Evolutionary conservation across 176 grass and related monocot species (phyloP).

Genomic region (Urochloa ruziziensis): DNA sequence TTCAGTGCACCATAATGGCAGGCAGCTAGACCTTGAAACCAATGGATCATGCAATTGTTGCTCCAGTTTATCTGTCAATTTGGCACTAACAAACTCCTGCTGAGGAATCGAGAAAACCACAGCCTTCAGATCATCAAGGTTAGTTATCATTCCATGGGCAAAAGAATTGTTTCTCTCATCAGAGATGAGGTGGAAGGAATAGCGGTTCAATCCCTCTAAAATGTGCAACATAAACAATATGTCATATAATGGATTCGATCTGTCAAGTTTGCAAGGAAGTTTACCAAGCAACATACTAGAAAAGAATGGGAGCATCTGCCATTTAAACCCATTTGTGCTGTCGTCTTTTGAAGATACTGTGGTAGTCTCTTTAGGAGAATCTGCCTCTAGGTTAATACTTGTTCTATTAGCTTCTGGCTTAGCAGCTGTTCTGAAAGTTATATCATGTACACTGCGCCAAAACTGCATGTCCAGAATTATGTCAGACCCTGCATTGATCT

Average conservation of each 20-base stretch:
- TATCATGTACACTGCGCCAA: constrained; percentile 64
- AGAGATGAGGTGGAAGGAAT: constrained; percentile 52
- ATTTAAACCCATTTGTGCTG: constrained; percentile 48
- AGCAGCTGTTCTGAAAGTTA: constrained; percentile 65
- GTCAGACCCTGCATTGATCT: constrained; percentile 72
- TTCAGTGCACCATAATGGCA: constrained; percentile 88
- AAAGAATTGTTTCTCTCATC: constrained; percentile 65
- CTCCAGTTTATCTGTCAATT: constrained; percentile 96
- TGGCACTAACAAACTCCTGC: constrained; percentile 76
- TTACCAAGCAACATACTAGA: constrained; percentile 66
- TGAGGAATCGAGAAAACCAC: constrained; percentile 61
- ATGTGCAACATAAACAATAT: constrained; percentile 91
- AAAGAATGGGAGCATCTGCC: constrained; percentile 67
- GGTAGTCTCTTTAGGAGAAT: constrained; percentile 13
- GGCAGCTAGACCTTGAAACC: constrained; percentile 55
- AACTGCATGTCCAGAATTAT: constrained; percentile 78
- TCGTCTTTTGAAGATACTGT: constrained; percentile 26
- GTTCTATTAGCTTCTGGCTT: constrained; percentile 40
- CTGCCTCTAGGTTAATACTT: constrained; percentile 35
- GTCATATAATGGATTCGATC: constrained; percentile 64
- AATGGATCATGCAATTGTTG: constrained; percentile 93
- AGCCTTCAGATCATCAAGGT: constrained; percentile 63
- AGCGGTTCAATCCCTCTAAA: constrained; percentile 80
- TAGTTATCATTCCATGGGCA: constrained; percentile 56
- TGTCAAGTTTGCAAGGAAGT: constrained; percentile 77